Conservation (phyloP, 306 rosid species). For the Medicago lupulina region DNA sequence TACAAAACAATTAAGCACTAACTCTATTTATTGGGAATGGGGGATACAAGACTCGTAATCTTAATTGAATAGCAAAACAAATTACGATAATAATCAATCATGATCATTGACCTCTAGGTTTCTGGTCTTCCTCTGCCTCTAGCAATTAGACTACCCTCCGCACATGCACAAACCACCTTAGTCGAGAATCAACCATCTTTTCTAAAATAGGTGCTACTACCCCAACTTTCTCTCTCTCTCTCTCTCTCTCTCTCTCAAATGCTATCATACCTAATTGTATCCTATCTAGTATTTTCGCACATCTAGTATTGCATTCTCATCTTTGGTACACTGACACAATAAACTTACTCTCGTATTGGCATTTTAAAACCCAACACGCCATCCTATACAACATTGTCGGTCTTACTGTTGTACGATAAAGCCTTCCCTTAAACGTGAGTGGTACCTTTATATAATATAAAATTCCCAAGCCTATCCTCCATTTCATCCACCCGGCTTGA, state of each 20-base stretch:
- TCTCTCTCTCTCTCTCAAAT: background rate
- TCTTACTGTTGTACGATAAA: background rate
- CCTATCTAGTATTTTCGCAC: background rate
- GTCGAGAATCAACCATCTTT: background rate
- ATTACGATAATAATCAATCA: too few relatives aligned
- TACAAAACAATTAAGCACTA: background rate
- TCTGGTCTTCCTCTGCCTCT: too few relatives aligned
- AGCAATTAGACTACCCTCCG: too few relatives aligned
- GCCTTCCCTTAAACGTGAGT: background rate
- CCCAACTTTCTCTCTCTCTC: background rate
- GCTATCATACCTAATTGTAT: background rate
- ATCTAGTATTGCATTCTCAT: background rate
- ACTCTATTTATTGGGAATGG: background rate
- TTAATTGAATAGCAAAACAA: background rate
- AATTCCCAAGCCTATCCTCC: background rate
- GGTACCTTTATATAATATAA: background rate
- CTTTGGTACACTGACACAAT: background rate
- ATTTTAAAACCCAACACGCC: background rate
- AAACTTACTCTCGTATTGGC: background rate
- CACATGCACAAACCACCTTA: too few relatives aligned
- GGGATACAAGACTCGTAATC: background rate
- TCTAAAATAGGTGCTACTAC: background rate
- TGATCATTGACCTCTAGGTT: too few relatives aligned
- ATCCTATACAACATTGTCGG: background rate
- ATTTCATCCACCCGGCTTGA: background rate